Conservation (phyloP, 169 alveolate genomes). For the Plasmodium chabaudi region DNA sequence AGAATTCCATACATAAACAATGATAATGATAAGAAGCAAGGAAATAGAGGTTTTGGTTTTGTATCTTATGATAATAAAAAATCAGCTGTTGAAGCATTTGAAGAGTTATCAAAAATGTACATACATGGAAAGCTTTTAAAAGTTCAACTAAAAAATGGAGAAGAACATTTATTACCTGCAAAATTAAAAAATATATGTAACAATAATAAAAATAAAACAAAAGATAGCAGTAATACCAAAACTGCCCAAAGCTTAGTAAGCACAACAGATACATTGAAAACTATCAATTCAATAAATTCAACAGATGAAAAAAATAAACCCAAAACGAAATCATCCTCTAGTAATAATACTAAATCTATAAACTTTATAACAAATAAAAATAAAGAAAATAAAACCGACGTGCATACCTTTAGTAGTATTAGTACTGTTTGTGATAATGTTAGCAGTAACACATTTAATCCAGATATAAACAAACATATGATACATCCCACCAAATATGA, state of each 20-base stretch:
- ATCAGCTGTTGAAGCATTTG: slow-evolving; percentile 83
- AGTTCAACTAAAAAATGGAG: slow-evolving; percentile 82
- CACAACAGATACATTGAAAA: slow-evolving; percentile 68
- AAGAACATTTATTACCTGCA: slow-evolving; percentile 80
- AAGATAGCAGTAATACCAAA: slow-evolving; percentile 31
- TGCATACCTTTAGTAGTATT: not conserved
- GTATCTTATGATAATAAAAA: slow-evolving; percentile 83
- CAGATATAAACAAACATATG: slow-evolving; percentile 6
- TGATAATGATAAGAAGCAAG: slow-evolving; percentile 78
- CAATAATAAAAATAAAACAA: slow-evolving; percentile 21
- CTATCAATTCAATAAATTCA: slow-evolving; percentile 62
- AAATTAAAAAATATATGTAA: slow-evolving; percentile 54
- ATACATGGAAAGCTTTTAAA: slow-evolving; percentile 81
- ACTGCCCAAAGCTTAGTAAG: slow-evolving; percentile 73
- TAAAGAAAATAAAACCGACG: not conserved
- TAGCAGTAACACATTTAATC: not conserved
- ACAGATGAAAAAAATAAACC: slow-evolving; percentile 19
- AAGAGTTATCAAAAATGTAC: slow-evolving; percentile 80
- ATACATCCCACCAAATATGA: slow-evolving; percentile 14
- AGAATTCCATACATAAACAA: slow-evolving; percentile 80
- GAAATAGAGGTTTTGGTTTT: slow-evolving; percentile 82
- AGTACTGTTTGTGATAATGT: not conserved
- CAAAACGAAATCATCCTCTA: slow-evolving; percentile 19
- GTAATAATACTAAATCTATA: slow-evolving; percentile 2
- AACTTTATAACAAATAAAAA: slow-evolving; percentile 19